Percentiles rank a stretch among this genome's conserved stretches.
Evolutionary conservation across 1,139 yeast species (phyloP).

Genomic region (Pichia cactophila): DNA sequence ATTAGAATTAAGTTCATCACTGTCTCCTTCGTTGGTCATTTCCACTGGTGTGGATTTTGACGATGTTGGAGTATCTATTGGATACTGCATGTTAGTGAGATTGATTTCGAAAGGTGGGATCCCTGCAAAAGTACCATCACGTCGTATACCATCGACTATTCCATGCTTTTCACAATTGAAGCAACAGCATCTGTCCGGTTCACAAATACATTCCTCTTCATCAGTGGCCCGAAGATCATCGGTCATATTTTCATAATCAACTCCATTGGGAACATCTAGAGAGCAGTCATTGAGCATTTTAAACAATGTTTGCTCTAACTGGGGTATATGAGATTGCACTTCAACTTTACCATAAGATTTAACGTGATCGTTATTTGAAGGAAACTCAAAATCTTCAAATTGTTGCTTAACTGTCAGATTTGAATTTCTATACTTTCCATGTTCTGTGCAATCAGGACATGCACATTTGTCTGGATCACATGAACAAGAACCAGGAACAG

Average conservation of each 20-base stretch:
- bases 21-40: background rate
- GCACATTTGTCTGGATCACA: slow-evolving; percentile 40
- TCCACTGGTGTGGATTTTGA: slow-evolving; percentile 2
- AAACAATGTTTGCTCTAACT: slow-evolving; percentile 15
- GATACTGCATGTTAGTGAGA: slow-evolving; percentile 6
- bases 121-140: slow-evolving; percentile 13
- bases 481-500: slow-evolving; percentile 43
- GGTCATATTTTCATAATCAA: slow-evolving; percentile 2
- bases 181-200: slow-evolving; percentile 42
- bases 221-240: background rate
- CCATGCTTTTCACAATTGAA: slow-evolving; percentile 49
- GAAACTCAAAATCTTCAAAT: slow-evolving; percentile 14
- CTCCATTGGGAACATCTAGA: background rate
- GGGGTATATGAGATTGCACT: slow-evolving; percentile 12
- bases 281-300: slow-evolving; percentile 3
- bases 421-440: slow-evolving; percentile 25
- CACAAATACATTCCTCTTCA: slow-evolving; percentile 35
- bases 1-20: background rate
- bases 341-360: slow-evolving; percentile 13
- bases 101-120: slow-evolving; percentile 12
- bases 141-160: slow-evolving; percentile 41
- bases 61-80: slow-evolving; percentile 11
- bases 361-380: slow-evolving; percentile 4
- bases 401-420: slow-evolving; percentile 13
- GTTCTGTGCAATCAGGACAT: slow-evolving; percentile 44